Evolutionary conservation across 1,284 basidiomycete species (phyloP).

Genomic region (Takashimella koratensis): DNA sequence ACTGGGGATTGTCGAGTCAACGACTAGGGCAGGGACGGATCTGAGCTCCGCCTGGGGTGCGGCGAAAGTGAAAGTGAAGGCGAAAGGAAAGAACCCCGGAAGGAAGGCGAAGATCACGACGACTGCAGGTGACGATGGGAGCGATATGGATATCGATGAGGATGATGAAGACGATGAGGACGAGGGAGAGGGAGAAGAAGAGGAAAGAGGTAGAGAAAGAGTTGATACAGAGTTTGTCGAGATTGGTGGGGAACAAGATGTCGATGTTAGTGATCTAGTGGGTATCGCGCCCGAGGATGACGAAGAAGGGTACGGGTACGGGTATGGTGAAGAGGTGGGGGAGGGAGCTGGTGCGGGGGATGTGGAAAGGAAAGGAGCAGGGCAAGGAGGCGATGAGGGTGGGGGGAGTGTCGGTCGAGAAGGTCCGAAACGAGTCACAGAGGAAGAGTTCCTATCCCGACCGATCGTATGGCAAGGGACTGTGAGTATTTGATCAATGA

Average conservation of each 20-base stretch:
- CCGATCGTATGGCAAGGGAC: slow-evolving; percentile 32
- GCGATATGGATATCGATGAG: slow-evolving; percentile 5
- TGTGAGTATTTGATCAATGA: too few species aligned
- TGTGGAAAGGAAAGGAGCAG: slow-evolving; percentile 8
- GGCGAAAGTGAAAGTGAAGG: neutral
- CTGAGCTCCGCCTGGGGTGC: slow-evolving; percentile 17
- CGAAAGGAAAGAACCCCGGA: neutral
- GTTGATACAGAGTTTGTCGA: neutral
- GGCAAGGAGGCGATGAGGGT: neutral
- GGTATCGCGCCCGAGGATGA: slow-evolving; percentile 3
- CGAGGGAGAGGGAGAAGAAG: neutral
- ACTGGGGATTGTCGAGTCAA: neutral
- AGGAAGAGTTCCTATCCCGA: slow-evolving; percentile 18
- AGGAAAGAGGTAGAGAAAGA: neutral
- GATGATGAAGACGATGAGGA: neutral
- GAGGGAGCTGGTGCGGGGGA: slow-evolving; percentile 15
- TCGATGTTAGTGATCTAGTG: slow-evolving; percentile 42
- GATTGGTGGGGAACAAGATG: slow-evolving; percentile 19
- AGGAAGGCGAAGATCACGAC: neutral
- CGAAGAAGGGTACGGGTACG: slow-evolving; percentile 6
- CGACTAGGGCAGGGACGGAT: neutral
- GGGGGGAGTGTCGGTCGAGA: slow-evolving; percentile 11
- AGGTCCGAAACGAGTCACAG: slow-evolving; percentile 11
- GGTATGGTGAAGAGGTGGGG: slow-evolving; percentile 6
- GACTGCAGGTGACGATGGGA: neutral